Conservation (phyloP, 2,329 filamentous ascomycete genomes). For the Colletotrichum scovillei region DNA sequence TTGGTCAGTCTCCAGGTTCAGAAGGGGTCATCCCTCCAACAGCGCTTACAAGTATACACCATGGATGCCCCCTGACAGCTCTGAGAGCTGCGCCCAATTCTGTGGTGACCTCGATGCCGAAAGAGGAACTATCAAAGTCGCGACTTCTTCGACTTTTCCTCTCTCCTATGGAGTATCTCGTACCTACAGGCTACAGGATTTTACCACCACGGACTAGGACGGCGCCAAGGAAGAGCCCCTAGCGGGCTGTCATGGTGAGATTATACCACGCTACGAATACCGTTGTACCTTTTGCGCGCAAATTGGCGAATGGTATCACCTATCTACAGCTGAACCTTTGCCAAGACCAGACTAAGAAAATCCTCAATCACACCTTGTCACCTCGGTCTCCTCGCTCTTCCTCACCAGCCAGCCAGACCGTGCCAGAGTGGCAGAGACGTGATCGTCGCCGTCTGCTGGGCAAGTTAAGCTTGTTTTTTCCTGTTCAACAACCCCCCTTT, state of each 20-base stretch:
- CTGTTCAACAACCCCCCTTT: too few species aligned
- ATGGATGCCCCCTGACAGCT: not conserved
- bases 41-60: not conserved
- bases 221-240: not conserved
- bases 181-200: too few species aligned
- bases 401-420: not conserved
- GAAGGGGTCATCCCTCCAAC: not conserved
- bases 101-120: not conserved
- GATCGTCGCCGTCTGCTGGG: not conserved
- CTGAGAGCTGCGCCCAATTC: not conserved
- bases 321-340: not conserved
- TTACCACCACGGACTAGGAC: not conserved
- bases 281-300: not conserved
- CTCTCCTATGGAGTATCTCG: not conserved
- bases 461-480: not conserved
- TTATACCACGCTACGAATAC: not conserved
- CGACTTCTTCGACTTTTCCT: not conserved
- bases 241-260: not conserved
- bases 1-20: not conserved
- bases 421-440: too few species aligned
- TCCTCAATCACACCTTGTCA: not conserved
- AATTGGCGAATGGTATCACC: constrained; percentile 1
- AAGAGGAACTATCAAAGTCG: not conserved
- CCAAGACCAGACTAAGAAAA: not conserved
- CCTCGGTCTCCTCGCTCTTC: not conserved